phyloP scores from a whole-genome alignment of 345 rosid species.

The Dipteronia dyeriana region DNA sequence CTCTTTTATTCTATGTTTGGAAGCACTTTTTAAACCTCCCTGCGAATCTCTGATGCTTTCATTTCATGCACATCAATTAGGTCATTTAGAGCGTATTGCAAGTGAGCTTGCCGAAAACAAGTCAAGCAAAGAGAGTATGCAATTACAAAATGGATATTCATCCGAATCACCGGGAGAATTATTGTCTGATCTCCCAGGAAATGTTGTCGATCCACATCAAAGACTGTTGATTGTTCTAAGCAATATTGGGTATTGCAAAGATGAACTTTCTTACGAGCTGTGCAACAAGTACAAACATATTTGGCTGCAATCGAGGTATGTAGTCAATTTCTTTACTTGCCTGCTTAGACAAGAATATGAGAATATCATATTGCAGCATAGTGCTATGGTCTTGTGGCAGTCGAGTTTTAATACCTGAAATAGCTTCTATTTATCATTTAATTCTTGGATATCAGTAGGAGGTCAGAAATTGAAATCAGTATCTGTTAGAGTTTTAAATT shows the following conservation, averaged over 20 bases:
- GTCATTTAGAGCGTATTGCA: slow-evolving; percentile 65
- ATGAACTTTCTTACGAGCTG: slow-evolving; percentile 77
- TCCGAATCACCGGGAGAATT: slow-evolving; percentile 45
- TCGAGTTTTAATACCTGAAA: background rate
- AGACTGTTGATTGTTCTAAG: slow-evolving; percentile 79
- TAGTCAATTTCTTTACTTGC: slow-evolving; percentile 10
- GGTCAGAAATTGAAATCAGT: background rate
- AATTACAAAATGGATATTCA: slow-evolving; percentile 65
- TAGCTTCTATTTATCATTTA: background rate
- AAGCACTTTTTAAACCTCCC: background rate
- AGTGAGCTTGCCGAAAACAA: slow-evolving; percentile 52
- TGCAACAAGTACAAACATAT: slow-evolving; percentile 74
- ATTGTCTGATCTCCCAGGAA: slow-evolving; percentile 58
- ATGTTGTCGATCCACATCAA: slow-evolving; percentile 70
- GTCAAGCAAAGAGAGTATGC: slow-evolving; percentile 48
- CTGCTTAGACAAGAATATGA: background rate
- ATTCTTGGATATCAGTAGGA: background rate
- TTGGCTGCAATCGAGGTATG: slow-evolving; percentile 77
- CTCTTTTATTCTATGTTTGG: slow-evolving; percentile 13
- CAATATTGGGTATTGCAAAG: slow-evolving; percentile 96
- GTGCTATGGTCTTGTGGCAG: slow-evolving; percentile 1
- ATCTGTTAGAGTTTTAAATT: background rate
- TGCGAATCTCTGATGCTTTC: slow-evolving; percentile 21
- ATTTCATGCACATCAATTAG: slow-evolving; percentile 34
- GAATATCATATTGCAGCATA: background rate